phyloP scores from a whole-genome alignment of 306 rosid species.

The Calophaca sinica region DNA sequence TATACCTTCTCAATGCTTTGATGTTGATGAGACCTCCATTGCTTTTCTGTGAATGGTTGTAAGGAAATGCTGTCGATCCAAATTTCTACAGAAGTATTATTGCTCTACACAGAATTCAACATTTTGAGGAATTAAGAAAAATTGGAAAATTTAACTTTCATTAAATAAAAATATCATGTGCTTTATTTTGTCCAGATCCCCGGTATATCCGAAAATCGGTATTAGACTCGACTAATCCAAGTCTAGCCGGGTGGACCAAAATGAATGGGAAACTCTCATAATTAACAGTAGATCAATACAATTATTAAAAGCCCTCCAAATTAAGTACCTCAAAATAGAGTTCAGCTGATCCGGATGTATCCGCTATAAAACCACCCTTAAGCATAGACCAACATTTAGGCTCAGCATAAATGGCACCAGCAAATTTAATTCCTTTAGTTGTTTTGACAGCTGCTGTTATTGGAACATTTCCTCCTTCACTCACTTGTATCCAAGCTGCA shows the following conservation, averaged over 20 bases:
- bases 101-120: constrained; percentile 53
- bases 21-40: constrained; percentile 71
- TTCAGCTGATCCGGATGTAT: constrained; percentile 58
- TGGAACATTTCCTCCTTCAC: constrained; percentile 41
- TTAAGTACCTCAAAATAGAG: constrained; percentile 80
- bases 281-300: neutral
- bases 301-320: neutral
- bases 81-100: constrained; percentile 55
- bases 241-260: too few relatives aligned
- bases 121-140: neutral
- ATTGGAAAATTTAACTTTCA: neutral
- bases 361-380: constrained; percentile 72
- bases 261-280: too few relatives aligned
- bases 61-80: constrained; percentile 75
- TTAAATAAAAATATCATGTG: neutral
- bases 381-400: constrained; percentile 85
- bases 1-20: constrained; percentile 63
- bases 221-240: too few relatives aligned
- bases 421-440: constrained; percentile 43
- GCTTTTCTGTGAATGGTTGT: constrained; percentile 66
- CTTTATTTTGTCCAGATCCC: too few relatives aligned
- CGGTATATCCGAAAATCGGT: too few relatives aligned
- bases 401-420: constrained; percentile 60
- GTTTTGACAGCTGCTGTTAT: constrained; percentile 67
- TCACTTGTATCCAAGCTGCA: constrained; percentile 71